phyloP scores from a whole-genome alignment of 2,329 filamentous ascomycete genomes.

The Epichloe hybrida region DNA sequence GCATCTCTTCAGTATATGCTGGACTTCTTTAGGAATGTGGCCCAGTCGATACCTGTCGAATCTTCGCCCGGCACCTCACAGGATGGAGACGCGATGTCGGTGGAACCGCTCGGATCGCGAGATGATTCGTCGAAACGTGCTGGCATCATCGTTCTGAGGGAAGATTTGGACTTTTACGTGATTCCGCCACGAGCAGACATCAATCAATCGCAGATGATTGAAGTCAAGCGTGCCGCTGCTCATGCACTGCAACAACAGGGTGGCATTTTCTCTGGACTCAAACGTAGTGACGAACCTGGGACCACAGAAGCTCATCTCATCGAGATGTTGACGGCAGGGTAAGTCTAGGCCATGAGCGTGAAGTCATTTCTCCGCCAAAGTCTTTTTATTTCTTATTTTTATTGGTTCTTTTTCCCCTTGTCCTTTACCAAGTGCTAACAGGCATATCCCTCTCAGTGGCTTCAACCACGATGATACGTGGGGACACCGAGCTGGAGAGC shows the following conservation, averaged over 20 bases:
- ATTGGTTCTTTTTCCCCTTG: not conserved
- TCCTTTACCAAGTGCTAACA: not conserved
- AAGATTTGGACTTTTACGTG: constrained; percentile 94
- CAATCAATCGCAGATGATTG: constrained; percentile 79
- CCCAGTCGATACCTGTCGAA: constrained; percentile 81
- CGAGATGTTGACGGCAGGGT: constrained; percentile 98
- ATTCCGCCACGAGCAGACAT: constrained; percentile 83
- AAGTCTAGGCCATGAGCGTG: constrained; percentile 22
- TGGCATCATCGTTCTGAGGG: constrained; percentile 90
- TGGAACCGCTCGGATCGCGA: constrained; percentile 56
- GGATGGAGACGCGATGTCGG: constrained; percentile 48
- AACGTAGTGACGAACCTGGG: constrained; percentile 88
- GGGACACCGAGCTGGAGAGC: constrained; percentile 95
- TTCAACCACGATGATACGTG: constrained; percentile 93
- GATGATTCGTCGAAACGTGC: constrained; percentile 80
- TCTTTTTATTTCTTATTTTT: no score
- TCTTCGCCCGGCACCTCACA: constrained; percentile 52
- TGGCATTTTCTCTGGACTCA: constrained; percentile 89
- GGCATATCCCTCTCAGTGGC: constrained; percentile 42
- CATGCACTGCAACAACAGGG: constrained; percentile 76
- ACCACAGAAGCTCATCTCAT: constrained; percentile 97
- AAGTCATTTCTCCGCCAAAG: not conserved
- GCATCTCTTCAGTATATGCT: constrained; percentile 97
- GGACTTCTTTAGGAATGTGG: constrained; percentile 92
- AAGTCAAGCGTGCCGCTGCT: constrained; percentile 86